These are phyloP conservation scores for Neonectria hederae DNA, from an alignment of 2,329 filamentous ascomycete genomes.

Conservation along the genomic window DNA sequence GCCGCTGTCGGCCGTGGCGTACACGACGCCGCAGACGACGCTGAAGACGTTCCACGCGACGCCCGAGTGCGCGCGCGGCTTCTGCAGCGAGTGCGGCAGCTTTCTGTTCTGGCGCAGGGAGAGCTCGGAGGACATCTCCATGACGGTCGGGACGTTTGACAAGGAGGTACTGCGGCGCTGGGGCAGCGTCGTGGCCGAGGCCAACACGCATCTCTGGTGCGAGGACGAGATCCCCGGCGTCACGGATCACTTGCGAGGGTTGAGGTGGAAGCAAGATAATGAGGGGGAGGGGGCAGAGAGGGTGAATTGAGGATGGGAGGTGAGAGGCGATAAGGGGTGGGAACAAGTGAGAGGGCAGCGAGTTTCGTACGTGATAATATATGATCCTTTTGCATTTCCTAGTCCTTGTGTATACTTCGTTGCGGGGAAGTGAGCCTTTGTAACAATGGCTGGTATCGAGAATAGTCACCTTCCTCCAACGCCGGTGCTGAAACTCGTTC, in stretches of 20 bases:
- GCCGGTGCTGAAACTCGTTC: constrained; percentile 17
- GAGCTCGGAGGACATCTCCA: constrained; percentile 38
- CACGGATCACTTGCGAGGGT: constrained; percentile 53
- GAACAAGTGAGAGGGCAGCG: not conserved
- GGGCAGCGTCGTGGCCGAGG: constrained; percentile 52
- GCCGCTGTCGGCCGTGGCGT: constrained; percentile 48
- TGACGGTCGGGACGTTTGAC: constrained; percentile 58
- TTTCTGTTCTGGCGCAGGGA: constrained; percentile 58
- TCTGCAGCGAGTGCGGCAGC: constrained; percentile 60
- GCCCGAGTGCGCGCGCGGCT: constrained; percentile 53
- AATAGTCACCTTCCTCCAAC: constrained; percentile 16
- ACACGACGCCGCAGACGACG: constrained; percentile 44
- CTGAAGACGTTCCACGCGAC: constrained; percentile 54
- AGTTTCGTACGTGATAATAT: not conserved
- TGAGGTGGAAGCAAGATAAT: constrained; percentile 34
- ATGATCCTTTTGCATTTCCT: not conserved
- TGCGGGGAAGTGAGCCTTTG: not conserved
- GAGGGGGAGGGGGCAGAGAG: constrained; percentile 38
- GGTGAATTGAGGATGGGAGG: not conserved
- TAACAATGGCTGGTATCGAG: constrained; percentile 22
- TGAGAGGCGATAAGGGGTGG: no score
- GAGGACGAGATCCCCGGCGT: constrained; percentile 59
- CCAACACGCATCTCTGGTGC: constrained; percentile 53
- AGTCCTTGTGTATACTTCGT: not conserved
- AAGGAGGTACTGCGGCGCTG: constrained; percentile 52